A percentile compares a stretch with the other conserved stretches of the same genome.
Conservation (phyloP, 225 moss, liverwort and hornwort genomes). For the Thuidium tamariscinum region DNA sequence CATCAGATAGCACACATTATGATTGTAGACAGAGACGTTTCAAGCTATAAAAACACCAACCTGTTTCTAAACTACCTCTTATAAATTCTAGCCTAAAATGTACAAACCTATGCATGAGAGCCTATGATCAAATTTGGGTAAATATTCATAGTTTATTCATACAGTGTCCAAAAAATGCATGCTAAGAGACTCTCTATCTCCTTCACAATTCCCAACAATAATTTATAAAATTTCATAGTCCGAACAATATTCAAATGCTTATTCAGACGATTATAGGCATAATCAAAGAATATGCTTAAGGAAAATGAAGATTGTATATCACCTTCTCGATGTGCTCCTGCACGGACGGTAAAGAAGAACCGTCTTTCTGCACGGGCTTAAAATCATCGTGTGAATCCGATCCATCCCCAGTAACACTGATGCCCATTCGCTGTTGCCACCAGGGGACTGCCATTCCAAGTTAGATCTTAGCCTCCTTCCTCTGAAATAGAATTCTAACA, state of each 20-base stretch:
- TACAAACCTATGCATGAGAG: background rate
- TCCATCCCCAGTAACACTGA: slow-evolving; percentile 49
- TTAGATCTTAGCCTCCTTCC: background rate
- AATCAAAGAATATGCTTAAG: background rate
- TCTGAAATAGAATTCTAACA: background rate
- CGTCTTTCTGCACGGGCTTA: slow-evolving; percentile 52
- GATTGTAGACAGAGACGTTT: background rate
- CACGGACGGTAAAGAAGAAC: slow-evolving; percentile 33
- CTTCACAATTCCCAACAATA: background rate
- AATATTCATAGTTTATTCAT: background rate
- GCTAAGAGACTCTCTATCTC: background rate
- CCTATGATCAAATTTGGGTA: background rate
- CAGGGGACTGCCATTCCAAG: slow-evolving; percentile 17
- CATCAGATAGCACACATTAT: background rate
- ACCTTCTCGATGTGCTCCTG: slow-evolving; percentile 67
- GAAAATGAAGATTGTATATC: background rate
- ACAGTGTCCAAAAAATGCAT: background rate
- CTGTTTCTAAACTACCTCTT: too few relatives aligned
- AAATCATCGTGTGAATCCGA: slow-evolving; percentile 79
- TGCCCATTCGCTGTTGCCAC: slow-evolving; percentile 45
- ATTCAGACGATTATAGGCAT: background rate
- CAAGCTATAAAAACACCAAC: background rate
- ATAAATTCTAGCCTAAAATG: background rate
- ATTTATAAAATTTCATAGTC: too few relatives aligned
- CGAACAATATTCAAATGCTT: background rate